phyloP scores from a whole-genome alignment of 352 stramenopile genomes.

The Phytophthora crassamura region DNA sequence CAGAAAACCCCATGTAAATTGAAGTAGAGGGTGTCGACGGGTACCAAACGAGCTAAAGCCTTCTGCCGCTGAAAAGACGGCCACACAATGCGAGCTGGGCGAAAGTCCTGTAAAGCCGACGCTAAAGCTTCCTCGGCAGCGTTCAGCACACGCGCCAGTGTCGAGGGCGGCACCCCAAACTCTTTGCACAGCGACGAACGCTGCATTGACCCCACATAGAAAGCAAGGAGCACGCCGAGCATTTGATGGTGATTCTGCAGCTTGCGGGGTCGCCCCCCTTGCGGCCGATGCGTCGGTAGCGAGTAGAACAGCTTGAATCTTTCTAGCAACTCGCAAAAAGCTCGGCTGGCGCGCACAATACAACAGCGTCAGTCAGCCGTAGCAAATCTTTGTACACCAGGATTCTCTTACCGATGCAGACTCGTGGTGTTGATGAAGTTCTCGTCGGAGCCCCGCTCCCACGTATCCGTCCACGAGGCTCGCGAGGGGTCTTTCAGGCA shows the following conservation, averaged over 20 bases:
- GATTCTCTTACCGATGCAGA: neutral
- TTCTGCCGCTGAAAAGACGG: neutral
- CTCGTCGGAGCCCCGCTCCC: neutral
- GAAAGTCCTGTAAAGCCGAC: neutral
- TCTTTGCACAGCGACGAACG: too few species aligned
- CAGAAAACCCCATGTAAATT: constrained; percentile 4
- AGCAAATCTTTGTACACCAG: too few species aligned
- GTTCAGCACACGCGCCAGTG: too few species aligned
- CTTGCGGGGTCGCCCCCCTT: neutral
- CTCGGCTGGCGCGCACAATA: too few species aligned
- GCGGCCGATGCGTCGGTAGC: too few species aligned
- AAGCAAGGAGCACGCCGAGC: neutral
- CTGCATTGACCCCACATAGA: neutral
- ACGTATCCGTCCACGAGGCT: neutral
- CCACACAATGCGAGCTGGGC: neutral
- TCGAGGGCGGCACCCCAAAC: too few species aligned
- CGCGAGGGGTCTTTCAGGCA: neutral
- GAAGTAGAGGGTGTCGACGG: neutral
- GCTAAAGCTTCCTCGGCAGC: too few species aligned
- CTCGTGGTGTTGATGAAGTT: neutral
- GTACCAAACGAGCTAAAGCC: neutral
- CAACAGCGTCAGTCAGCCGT: too few species aligned
- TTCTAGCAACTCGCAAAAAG: too few species aligned
- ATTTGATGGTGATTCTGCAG: neutral
- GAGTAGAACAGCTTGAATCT: too few species aligned